Base-by-base conservation (phyloP, 2,329 filamentous ascomycete genomes). In the Aspergillus thermomutatus region DNA sequence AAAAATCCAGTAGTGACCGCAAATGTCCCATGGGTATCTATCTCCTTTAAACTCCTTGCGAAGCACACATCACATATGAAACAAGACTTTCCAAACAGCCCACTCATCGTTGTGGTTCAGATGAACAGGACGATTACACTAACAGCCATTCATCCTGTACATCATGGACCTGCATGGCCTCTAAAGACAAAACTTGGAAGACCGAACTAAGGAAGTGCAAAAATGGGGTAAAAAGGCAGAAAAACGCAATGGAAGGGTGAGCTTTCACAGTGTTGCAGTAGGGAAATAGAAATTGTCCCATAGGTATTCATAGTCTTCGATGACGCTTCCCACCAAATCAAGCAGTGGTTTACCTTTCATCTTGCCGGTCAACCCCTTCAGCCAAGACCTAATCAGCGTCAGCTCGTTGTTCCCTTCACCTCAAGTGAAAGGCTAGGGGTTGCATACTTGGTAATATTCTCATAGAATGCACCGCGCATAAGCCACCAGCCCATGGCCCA, bases 221-320 rank as follows among this genome's bases (percentile, higher is more conserved):
- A 56, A 41, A 49, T n/a, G n/a, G 49, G 28, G 23, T 43, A 57
- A 56, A 58, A 37, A 47, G 49, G 46, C 19, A 43, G 47, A 26
- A 10, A 25, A 5, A 41, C 27, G 31, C 19, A 40, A 31, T 34
- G 34, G 55, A 37, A 37, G 31, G 17, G 14, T 37, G 31, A 17
- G 31, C 6, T 6, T 37, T 69, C 60, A 77, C 49, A 77, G 65
- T 11, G 84, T 87, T 26, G 84, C 81, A 1, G 85, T 88, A 19
- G 85, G 82, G 75, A 97, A 99, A 76, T 97, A 95, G 75, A 97
- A 97, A 67, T 95, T 92, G 76, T 97, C 92, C 94, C 94, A 99
- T 31, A 99, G 80, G 72, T 95, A 97, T 75, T 96, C 91, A 72
- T 99, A 99, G 73, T 99, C 94, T 71, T 97, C 92, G 61, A 97